Evolutionary conservation across 805 yeast species (phyloP).

Genomic region (Nakazawaea ishiwadae): DNA sequence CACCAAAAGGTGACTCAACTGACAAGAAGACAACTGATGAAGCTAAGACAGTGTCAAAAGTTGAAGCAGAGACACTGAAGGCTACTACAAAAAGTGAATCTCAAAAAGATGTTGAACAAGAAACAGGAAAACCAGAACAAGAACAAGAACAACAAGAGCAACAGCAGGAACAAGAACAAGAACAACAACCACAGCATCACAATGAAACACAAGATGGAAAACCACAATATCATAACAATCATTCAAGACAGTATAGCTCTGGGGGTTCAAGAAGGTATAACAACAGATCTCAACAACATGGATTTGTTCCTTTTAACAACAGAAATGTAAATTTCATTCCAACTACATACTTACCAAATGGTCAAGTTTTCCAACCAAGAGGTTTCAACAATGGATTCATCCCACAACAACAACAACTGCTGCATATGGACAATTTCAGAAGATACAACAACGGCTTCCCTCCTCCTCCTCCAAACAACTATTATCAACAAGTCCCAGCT

Average conservation of each 20-base stretch:
- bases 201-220: slow-evolving; percentile 5
- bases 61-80: background rate
- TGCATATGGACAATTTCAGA: slow-evolving; percentile 3
- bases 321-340: slow-evolving; percentile 10
- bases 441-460: slow-evolving; percentile 10
- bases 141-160: no score
- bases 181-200: slow-evolving; percentile 9
- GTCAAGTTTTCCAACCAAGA: slow-evolving; percentile 13
- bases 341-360: slow-evolving; percentile 11
- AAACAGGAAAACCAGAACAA: no score
- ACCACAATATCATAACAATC: slow-evolving; percentile 1
- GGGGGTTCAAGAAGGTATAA: slow-evolving; percentile 9
- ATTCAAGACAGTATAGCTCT: slow-evolving; percentile 11
- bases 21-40: background rate
- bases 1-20: background rate
- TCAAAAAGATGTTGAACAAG: no score
- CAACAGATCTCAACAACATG: slow-evolving; percentile 12
- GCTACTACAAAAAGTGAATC: no score
- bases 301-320: slow-evolving; percentile 9
- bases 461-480: slow-evolving; percentile 7
- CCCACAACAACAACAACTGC: slow-evolving; percentile 3
- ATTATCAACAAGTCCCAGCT: slow-evolving; percentile 4
- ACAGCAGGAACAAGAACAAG: background rate
- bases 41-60: background rate
- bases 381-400: slow-evolving; percentile 10